These are phyloP conservation scores for Annulohypoxylon moriforme DNA, from an alignment of 495 filamentous ascomycete species.

Conservation along the genomic window DNA sequence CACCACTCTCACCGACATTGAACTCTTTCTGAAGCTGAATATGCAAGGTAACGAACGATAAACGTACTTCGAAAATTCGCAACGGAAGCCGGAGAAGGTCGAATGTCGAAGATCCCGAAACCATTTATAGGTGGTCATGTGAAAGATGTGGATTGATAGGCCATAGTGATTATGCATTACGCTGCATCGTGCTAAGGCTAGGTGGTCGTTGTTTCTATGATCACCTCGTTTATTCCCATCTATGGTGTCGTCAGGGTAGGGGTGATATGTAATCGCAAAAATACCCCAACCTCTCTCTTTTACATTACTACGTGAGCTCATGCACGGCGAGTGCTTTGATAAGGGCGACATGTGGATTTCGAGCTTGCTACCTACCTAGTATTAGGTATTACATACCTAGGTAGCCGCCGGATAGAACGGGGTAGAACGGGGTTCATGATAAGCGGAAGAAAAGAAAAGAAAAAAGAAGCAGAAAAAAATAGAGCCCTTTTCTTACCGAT, in stretches of 20 bases:
- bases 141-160: conserved; percentile 12
- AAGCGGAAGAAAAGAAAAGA: conserved; percentile 7
- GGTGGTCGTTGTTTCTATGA: conserved; percentile 8
- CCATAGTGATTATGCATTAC: conserved; percentile 24
- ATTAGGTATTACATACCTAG: background rate
- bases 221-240: conserved; percentile 28
- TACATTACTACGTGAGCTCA: conserved; percentile 1
- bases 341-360: background rate
- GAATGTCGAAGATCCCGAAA: conserved; percentile 8
- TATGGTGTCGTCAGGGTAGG: conserved; percentile 18
- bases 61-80: conserved; percentile 12
- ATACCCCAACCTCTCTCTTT: conserved; percentile 34
- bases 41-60: conserved; percentile 15
- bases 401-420: conserved; percentile 1
- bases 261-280: conserved; percentile 20
- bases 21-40: background rate
- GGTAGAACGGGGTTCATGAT: conserved; percentile 19
- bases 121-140: conserved; percentile 6
- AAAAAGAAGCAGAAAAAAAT: background rate
- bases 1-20: conserved; percentile 16
- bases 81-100: conserved; percentile 7
- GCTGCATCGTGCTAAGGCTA: conserved; percentile 34
- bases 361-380: background rate
- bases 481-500: conserved; percentile 17
- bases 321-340: conserved; percentile 22